Percentiles rank a stretch among this genome's conserved stretches.
Conservation (phyloP, 768 basidiomycete genomes). For the Russula olivacea region DNA sequence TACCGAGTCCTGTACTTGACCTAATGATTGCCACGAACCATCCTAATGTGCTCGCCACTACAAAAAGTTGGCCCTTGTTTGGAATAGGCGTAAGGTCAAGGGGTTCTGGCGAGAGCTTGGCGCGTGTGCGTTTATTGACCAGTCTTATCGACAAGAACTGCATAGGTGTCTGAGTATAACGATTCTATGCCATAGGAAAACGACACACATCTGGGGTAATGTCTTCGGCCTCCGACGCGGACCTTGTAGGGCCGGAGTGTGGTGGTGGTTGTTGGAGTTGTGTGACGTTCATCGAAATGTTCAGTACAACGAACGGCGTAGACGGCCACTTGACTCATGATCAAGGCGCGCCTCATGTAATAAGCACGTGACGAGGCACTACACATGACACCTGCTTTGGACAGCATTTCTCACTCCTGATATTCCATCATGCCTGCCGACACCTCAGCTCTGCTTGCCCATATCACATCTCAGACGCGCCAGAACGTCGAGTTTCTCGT, state of each 20-base stretch:
- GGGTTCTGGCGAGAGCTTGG: constrained; percentile 51
- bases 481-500: constrained; percentile 45
- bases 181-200: neutral
- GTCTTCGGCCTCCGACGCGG: constrained; percentile 19
- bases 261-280: constrained; percentile 19
- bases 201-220: constrained; percentile 21
- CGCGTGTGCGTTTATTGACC: constrained; percentile 56
- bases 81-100: constrained; percentile 40
- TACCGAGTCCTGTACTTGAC: constrained; percentile 33
- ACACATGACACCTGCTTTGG: too few relatives aligned
- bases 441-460: constrained; percentile 47
- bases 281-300: constrained; percentile 21
- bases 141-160: constrained; percentile 38
- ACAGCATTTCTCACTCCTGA: neutral
- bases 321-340: too few relatives aligned
- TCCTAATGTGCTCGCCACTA: constrained; percentile 51
- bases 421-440: constrained; percentile 17
- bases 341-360: neutral
- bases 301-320: neutral
- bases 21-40: constrained; percentile 64
- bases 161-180: neutral
- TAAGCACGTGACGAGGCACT: neutral
- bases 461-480: constrained; percentile 44
- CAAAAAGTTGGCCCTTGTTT: constrained; percentile 49
- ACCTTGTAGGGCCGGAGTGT: constrained; percentile 13